phyloP scores from a whole-genome alignment of 148 eudicot genomes.

The Polygonum maritimum region DNA sequence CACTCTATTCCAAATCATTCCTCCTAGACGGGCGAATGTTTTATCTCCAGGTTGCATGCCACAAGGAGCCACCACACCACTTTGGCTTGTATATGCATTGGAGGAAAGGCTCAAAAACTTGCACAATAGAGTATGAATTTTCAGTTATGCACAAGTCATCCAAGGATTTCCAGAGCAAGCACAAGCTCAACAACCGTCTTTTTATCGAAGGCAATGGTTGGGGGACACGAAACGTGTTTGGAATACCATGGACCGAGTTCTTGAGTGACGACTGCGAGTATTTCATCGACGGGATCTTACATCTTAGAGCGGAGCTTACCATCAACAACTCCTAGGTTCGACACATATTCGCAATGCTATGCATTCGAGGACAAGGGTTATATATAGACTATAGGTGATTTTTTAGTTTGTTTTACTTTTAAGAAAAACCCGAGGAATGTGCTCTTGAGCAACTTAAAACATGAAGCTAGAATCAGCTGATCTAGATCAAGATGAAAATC shows the following conservation, averaged over 20 bases:
- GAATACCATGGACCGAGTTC: conserved; percentile 66
- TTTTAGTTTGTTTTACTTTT: too few species aligned
- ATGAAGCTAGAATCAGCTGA: too few species aligned
- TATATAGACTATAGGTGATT: too few species aligned
- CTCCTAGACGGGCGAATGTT: conserved; percentile 80
- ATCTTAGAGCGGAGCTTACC: too few species aligned
- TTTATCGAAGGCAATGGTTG: conserved; percentile 63
- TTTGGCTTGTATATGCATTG: conserved; percentile 71
- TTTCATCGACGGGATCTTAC: too few species aligned
- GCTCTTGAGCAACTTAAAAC: too few species aligned
- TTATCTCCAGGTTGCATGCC: conserved; percentile 67
- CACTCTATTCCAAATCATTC: conserved; percentile 66
- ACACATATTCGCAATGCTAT: too few species aligned
- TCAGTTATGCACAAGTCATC: conserved; percentile 66
- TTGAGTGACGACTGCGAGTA: too few species aligned
- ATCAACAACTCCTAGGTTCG: too few species aligned
- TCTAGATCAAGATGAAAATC: too few species aligned
- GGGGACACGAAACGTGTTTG: conserved; percentile 69
- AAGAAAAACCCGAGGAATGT: too few species aligned
- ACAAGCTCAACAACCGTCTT: conserved; percentile 56
- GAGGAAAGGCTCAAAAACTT: conserved; percentile 38
- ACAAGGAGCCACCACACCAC: conserved; percentile 51
- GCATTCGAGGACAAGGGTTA: too few species aligned
- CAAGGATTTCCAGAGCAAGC: conserved; percentile 62
- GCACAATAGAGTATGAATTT: conserved; percentile 76